Evolutionary conservation across 768 basidiomycete genomes (phyloP), one percentile per base, ranked within the genome.

Genomic region (Boletus pseudopeckii): DNA sequence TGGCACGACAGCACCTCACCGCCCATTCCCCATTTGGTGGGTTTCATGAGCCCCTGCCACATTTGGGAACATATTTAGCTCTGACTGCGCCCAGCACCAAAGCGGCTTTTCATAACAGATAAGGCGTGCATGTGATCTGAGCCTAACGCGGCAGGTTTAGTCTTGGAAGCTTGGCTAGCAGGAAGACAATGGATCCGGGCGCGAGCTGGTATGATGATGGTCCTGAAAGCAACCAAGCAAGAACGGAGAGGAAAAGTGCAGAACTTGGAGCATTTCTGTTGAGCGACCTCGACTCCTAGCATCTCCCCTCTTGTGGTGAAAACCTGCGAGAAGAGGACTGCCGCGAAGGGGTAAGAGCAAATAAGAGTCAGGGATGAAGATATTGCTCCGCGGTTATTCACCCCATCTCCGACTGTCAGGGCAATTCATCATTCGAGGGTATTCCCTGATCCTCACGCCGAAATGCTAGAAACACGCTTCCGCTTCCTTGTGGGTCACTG

Each of bases 371-470:
- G 38, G 45, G 49, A 47, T 37, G 20, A 40, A 42, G 36, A n/a
- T 20, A 42, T 20, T 41, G 18, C 42, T 45, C 62, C 59, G 62
- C 54, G 64, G 64, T 52, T 11, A 43, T 55, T 50, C 37, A 26
- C n/a, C 24, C 30, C 45, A 30, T 48, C 30, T 53, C 51, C 52
- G 43, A 56, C 43, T 4, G 18, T 15, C 44, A 39, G 40, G 26
- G 22, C 17, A 30, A 39, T 47, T 48, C 45, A 51, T 52, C 22
- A n/a, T 42, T 48, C 38, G 37, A 50, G 50, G 49, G 46, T 48
- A 8, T 40, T 56, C 55, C 64, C 53, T 50, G 55, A 64, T 64
- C 61, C 61, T 55, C 58, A 53, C 45, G 28, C 39, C 32, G 28
- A 56, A 34, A 52, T 44, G 37, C 46, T 38, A 48, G 44, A 28